Evolutionary conservation across 768 basidiomycete genomes (phyloP).

Genomic region (Tricholoma flavovirens): DNA sequence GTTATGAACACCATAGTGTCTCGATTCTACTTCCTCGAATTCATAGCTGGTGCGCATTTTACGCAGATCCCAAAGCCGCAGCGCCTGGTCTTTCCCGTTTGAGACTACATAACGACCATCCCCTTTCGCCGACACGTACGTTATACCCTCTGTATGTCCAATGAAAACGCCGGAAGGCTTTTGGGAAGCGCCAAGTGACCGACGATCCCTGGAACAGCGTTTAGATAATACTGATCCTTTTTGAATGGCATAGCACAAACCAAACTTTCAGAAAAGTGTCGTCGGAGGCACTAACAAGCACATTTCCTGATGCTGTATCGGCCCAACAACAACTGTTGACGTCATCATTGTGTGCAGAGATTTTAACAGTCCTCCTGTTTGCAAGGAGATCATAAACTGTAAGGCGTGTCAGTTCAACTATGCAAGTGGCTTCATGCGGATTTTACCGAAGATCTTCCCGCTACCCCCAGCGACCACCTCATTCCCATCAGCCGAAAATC

Average conservation of each 20-base stretch:
- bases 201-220: slow-evolving; percentile 41
- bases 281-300: slow-evolving; percentile 92
- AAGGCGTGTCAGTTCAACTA: slow-evolving; percentile 1
- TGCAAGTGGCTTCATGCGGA: not conserved
- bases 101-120: slow-evolving; percentile 94
- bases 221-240: slow-evolving; percentile 31
- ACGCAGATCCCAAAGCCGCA: slow-evolving; percentile 90
- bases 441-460: slow-evolving; percentile 68
- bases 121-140: slow-evolving; percentile 91
- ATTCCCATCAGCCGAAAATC: slow-evolving; percentile 93
- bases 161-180: slow-evolving; percentile 92
- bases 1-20: slow-evolving; percentile 48
- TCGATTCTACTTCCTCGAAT: slow-evolving; percentile 46
- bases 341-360: slow-evolving; percentile 83
- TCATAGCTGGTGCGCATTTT: slow-evolving; percentile 80
- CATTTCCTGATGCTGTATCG: slow-evolving; percentile 86
- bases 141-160: slow-evolving; percentile 95
- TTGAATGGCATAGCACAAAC: slow-evolving; percentile 48
- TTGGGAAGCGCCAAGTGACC: slow-evolving; percentile 45
- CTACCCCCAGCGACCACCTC: slow-evolving; percentile 93
- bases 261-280: slow-evolving; percentile 95
- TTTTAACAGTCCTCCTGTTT: slow-evolving; percentile 73
- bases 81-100: slow-evolving; percentile 93
- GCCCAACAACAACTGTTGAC: slow-evolving; percentile 98
- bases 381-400: slow-evolving; percentile 89